phyloP scores from a whole-genome alignment of 108 stramenopile genomes.

The Nitzschia sp. region DNA sequence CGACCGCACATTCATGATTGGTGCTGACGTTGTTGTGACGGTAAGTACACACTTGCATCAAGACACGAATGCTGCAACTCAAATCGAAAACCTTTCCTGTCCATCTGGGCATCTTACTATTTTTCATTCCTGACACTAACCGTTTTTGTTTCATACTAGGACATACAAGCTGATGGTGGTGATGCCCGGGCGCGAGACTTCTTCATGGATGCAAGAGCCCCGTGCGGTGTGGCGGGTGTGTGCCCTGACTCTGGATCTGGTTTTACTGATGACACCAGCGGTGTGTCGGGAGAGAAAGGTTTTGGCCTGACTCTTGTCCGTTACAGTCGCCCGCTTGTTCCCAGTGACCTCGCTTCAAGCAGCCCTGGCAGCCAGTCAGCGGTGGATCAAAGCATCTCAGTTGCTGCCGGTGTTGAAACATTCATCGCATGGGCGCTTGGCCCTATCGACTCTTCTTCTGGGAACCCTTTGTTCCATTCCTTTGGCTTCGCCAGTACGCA shows the following conservation, averaged over 20 bases:
- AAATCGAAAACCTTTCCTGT: too few relatives aligned
- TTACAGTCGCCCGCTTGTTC: conserved; percentile 19
- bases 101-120: too few relatives aligned
- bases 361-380: neutral
- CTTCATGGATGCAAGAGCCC: conserved; percentile 20
- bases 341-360: neutral
- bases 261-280: neutral
- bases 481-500: neutral
- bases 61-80: too few relatives aligned
- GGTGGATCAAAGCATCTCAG: conserved; percentile 13
- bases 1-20: conserved; percentile 19
- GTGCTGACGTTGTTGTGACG: conserved; percentile 21
- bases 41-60: conserved; percentile 16
- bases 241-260: conserved; percentile 9
- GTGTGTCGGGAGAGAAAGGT: conserved; percentile 15
- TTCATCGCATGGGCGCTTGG: conserved; percentile 31
- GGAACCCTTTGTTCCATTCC: conserved; percentile 22
- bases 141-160: neutral
- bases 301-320: conserved; percentile 21
- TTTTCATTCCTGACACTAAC: neutral
- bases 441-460: conserved; percentile 10
- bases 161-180: neutral
- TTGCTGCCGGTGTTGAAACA: conserved; percentile 14
- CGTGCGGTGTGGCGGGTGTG: conserved; percentile 20
- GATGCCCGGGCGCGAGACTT: conserved; percentile 16